Base-by-base conservation (phyloP, 2,329 filamentous ascomycete genomes). In the Colletotrichum noveboracense region DNA sequence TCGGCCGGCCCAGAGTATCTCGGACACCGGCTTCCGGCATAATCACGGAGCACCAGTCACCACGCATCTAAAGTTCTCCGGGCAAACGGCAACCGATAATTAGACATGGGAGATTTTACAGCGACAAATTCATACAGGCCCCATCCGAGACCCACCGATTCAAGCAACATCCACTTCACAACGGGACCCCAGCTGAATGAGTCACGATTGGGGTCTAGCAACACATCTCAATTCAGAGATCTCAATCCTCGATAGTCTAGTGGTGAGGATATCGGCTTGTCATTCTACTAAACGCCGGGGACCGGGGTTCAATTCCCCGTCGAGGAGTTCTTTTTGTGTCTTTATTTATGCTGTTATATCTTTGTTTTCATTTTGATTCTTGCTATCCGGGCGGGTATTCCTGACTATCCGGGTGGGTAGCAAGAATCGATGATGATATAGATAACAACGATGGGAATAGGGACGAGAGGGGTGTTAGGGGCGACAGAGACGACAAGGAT, bases 251-350 rank as follows among this genome's bases (percentile, higher is more conserved):
- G 36, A 68, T 68, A 61, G 70, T 69, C 70, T 69, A 69, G 43
- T 69, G 71, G 65, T 74, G 71, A 74, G 65, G 43, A 74, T 70
- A 69, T 74, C 71, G n/a, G 71, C 71, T 70, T 74, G 43, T 70
- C 56, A 71, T 16, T 36, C 0, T 4, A 36, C 34, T 7, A 6
- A 14, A n/a, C 62, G 70, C 66, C n/a, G 66, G 66, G 66, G 66
- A 68, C 48, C 52, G 66, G 66, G 66, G 66, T 68, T 68, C 62
- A 71, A 71, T 67, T 66, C 62, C 62, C 52, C 62, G 48, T 71
- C 52, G 52, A 67, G 70, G 48, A 67, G 48, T 48, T 6, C 4
- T 6, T 67, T 67, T 67, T 58, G 1, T 36, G 13, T 36, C 34
- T 36, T 36, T 36, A 16, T 36, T 36, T 36, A 16, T 1, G 13